Conservation (phyloP, 2,329 filamentous ascomycete species). For the Annulohypoxylon truncatum region DNA sequence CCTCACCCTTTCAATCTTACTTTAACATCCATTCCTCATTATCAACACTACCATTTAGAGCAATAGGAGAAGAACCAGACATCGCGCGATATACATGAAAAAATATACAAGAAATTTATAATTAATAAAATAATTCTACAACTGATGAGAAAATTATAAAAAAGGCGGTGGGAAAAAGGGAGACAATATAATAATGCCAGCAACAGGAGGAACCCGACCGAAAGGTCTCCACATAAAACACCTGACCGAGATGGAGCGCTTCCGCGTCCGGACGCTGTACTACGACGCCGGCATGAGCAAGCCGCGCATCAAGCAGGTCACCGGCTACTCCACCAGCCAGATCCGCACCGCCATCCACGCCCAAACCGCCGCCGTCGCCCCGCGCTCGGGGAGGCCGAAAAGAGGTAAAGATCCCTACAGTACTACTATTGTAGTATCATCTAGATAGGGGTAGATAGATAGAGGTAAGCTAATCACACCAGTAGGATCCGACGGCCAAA, state of each 20-base stretch:
- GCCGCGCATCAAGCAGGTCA: slow-evolving; percentile 45
- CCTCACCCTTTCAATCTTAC: neutral
- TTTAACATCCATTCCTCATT: neutral
- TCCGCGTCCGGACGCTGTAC: slow-evolving; percentile 47
- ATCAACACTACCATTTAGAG: neutral
- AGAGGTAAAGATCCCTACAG: too few species aligned
- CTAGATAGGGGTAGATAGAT: neutral
- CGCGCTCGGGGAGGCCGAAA: slow-evolving; percentile 44
- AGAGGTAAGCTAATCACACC: neutral
- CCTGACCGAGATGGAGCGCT: slow-evolving; percentile 46
- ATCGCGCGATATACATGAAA: neutral
- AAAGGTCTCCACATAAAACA: slow-evolving; percentile 47
- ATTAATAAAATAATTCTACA: neutral
- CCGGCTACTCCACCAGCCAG: slow-evolving; percentile 47
- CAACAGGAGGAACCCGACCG: slow-evolving; percentile 33
- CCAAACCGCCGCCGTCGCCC: slow-evolving; percentile 38
- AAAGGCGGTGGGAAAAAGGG: neutral
- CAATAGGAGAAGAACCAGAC: neutral
- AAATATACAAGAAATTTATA: too few species aligned
- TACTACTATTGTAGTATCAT: too few species aligned
- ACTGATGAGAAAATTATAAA: neutral
- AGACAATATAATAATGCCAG: slow-evolving; percentile 6
- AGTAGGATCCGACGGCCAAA: slow-evolving; percentile 7
- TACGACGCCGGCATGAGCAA: slow-evolving; percentile 45
- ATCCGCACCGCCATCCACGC: slow-evolving; percentile 46